Percentiles rank a stretch among this genome's conserved stretches.
phyloP scores from a whole-genome alignment of 495 filamentous ascomycete genomes.

The Tricharina praecox region DNA sequence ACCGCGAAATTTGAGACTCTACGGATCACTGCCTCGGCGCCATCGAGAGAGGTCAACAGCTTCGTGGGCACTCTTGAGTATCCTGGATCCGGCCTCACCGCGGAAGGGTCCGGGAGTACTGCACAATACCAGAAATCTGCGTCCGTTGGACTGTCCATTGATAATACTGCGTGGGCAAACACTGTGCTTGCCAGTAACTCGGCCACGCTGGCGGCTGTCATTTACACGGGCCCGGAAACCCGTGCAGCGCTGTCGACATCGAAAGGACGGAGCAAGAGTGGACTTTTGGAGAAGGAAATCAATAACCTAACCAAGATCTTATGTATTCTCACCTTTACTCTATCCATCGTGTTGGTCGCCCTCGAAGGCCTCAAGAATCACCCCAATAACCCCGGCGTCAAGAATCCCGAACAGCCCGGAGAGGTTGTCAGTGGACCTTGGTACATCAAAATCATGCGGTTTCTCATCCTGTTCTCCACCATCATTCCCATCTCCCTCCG shows the following conservation, averaged over 20 bases:
- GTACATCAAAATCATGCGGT: slow-evolving; percentile 92
- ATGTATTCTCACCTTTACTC: slow-evolving; percentile 65
- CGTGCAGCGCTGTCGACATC: slow-evolving; percentile 88
- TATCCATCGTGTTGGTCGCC: slow-evolving; percentile 81
- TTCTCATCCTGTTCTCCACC: slow-evolving; percentile 93
- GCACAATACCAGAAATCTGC: slow-evolving; percentile 29
- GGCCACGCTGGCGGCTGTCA: slow-evolving; percentile 66
- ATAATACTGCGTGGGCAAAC: slow-evolving; percentile 98
- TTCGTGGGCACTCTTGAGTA: slow-evolving; percentile 74
- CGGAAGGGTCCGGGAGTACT: slow-evolving; percentile 1
- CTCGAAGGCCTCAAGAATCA: slow-evolving; percentile 61
- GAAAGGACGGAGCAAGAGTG: slow-evolving; percentile 76
- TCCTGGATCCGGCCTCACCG: slow-evolving; percentile 2
- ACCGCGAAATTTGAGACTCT: slow-evolving; percentile 53
- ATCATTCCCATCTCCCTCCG: slow-evolving; percentile 95
- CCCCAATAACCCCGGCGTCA: slow-evolving; percentile 31
- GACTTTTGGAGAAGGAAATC: slow-evolving; percentile 86
- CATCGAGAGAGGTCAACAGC: slow-evolving; percentile 81
- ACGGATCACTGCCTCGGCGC: slow-evolving; percentile 65
- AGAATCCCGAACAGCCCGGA: slow-evolving; percentile 30
- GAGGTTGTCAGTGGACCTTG: slow-evolving; percentile 31
- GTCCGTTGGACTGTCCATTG: slow-evolving; percentile 66
- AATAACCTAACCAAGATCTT: slow-evolving; percentile 97
- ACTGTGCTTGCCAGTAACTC: slow-evolving; percentile 90
- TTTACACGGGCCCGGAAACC: slow-evolving; percentile 92